These are phyloP conservation scores for Achlya hypogyna DNA, from an alignment of 352 stramenopile genomes.

Conservation along the genomic window DNA sequence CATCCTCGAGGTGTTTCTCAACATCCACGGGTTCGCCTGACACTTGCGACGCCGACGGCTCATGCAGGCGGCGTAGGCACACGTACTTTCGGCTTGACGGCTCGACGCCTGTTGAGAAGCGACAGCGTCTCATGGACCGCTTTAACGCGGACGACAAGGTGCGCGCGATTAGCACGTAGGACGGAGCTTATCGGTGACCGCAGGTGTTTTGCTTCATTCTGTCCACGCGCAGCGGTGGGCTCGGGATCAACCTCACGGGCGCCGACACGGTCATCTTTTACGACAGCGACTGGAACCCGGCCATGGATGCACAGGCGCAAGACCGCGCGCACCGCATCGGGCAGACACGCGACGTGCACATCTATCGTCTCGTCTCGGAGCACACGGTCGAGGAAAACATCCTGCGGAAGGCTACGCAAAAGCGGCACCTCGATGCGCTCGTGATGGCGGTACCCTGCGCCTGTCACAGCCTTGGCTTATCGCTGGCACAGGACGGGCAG, in stretches of 20 bases:
- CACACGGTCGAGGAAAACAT: conserved; percentile 99
- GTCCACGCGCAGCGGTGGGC: conserved; percentile 92
- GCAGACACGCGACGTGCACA: conserved; percentile 97
- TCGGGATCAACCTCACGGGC: conserved; percentile 98
- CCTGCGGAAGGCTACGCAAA: conserved; percentile 96
- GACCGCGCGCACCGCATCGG: conserved; percentile 97
- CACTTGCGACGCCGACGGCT: not conserved
- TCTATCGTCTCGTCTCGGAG: conserved; percentile 96
- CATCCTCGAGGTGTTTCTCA: conserved; percentile 98
- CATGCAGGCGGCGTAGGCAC: conserved; percentile 32
- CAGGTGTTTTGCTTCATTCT: conserved; percentile 99
- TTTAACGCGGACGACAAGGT: conserved; percentile 94
- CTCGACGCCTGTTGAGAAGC: conserved; percentile 91
- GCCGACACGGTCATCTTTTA: conserved; percentile 93
- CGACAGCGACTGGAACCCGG: conserved; percentile 91
- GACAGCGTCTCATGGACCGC: conserved; percentile 96
- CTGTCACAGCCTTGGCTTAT: conserved; percentile 39
- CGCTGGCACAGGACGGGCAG: conserved; percentile 33
- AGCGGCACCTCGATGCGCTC: conserved; percentile 95
- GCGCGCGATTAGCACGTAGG: not conserved
- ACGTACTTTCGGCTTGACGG: conserved; percentile 98
- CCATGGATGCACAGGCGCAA: conserved; percentile 92
- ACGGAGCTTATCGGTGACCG: not conserved
- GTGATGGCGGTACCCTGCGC: conserved; percentile 63
- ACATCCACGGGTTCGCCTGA: conserved; percentile 89